Base-by-base conservation (phyloP, 192 early-diverging fungal species). In the Backusella circina region DNA sequence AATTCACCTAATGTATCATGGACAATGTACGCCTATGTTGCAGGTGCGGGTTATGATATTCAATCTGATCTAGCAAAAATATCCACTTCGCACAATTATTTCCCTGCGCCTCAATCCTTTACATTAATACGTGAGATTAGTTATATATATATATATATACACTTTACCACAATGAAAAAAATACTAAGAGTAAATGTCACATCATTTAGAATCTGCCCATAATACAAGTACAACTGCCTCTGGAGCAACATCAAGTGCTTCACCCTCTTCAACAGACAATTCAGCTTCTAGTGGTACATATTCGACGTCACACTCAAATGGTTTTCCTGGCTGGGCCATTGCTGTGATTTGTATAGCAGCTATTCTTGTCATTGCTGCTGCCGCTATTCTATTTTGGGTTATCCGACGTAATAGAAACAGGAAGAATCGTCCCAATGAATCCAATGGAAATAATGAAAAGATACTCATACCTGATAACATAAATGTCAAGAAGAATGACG, bases 301-400 rank as follows among this genome's bases (percentile, higher is more conserved):
- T 1, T 61, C 54, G 13, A 28, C 54, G 23, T 26, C 54, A 10
- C 54, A 61, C 54, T 28, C 54, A 61, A 61, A 61, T 28, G 10
- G 13, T 13, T 13, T 77, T 18, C 75, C 70, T 33, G 57, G 64
- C 28, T 83, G 82, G 82, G 68, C 78, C 3, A 83, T 83, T 75
- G 82, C 67, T 47, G 75, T 83, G 30, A 83, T 83, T 50, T 67
- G 71, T 28, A 69, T 75, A 36, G 75, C 75, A 3, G 37, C 37
- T 36, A 30, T 77, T 1, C 61, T 78, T 3, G 57, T 79, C 30
- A 18, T 77, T 67, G 18, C 51, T 13, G 77, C 78, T 15, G 44
- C 38, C 9, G 13, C 72, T 32, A 73, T 68, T 41, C 37, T 74
- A 15, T n/a, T 73, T 39, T 79, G 75, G 75, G 38, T 64, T 4